A percentile compares a stretch with the other conserved stretches of the same genome.
Conservation (phyloP, 139 green algal genomes). For the Picochlorum sp. region DNA sequence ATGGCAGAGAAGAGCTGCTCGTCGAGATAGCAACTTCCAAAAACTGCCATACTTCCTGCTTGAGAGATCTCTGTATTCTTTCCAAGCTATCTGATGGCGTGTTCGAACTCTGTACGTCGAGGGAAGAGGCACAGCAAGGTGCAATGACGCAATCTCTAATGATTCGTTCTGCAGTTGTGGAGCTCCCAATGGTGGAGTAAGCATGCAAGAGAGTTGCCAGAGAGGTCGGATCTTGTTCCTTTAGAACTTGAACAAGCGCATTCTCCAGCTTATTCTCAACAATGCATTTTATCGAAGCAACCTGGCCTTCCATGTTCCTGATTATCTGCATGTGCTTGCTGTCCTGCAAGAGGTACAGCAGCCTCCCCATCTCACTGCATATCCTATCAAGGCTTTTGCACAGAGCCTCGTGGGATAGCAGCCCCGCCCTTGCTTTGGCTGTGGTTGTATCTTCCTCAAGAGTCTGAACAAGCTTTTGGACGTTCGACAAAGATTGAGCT, state of each 20-base stretch:
- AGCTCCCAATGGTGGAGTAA: slow-evolving; percentile 57
- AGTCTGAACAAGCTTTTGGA: slow-evolving; percentile 83
- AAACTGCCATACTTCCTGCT: slow-evolving; percentile 22
- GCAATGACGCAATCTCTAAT: slow-evolving; percentile 51
- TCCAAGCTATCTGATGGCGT: background rate
- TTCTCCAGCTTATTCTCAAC: slow-evolving; percentile 42
- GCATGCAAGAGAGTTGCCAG: slow-evolving; percentile 67
- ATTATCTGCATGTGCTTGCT: slow-evolving; percentile 73
- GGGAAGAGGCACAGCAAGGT: slow-evolving; percentile 44
- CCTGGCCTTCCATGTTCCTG: slow-evolving; percentile 50
- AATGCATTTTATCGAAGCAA: slow-evolving; percentile 30
- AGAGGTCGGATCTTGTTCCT: slow-evolving; percentile 21
- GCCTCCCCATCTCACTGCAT: slow-evolving; percentile 70
- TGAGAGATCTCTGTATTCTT: slow-evolving; percentile 8
- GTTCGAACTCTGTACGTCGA: slow-evolving; percentile 3
- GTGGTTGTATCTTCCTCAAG: slow-evolving; percentile 1
- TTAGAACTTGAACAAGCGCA: slow-evolving; percentile 43
- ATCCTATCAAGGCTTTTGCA: slow-evolving; percentile 77
- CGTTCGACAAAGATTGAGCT: slow-evolving; percentile 74
- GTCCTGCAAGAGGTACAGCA: slow-evolving; percentile 68
- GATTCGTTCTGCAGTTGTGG: slow-evolving; percentile 26
- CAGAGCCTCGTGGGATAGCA: slow-evolving; percentile 25
- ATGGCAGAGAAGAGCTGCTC: slow-evolving; percentile 20
- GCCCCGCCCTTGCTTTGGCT: slow-evolving; percentile 32
- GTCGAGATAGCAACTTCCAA: slow-evolving; percentile 35